A percentile compares a stretch with the other conserved stretches of the same genome.
phyloP scores from a whole-genome alignment of 192 early-diverging fungal species.

The Backusella morwellensis region DNA sequence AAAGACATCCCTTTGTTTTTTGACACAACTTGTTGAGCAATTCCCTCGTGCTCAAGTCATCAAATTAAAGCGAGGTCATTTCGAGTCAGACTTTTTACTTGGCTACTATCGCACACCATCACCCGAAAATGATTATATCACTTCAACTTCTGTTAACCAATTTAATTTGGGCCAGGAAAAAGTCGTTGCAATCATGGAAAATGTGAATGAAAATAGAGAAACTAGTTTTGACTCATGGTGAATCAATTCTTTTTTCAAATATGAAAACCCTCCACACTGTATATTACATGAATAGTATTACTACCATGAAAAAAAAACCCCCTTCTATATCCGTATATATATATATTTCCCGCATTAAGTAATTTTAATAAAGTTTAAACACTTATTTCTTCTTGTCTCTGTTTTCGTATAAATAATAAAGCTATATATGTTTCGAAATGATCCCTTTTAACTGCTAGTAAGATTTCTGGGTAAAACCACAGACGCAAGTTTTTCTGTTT shows the following conservation, averaged over 20 bases:
- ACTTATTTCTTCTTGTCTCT: not conserved
- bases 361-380: not conserved
- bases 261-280: not conserved
- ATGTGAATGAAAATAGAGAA: not conserved
- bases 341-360: not conserved
- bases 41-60: not conserved
- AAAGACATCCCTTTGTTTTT: not conserved
- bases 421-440: too few species aligned
- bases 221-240: not conserved
- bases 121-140: slow-evolving; percentile 2
- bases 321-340: not conserved
- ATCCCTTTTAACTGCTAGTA: too few species aligned
- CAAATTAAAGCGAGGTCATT: not conserved
- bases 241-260: not conserved
- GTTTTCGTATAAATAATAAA: too few species aligned
- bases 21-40: not conserved
- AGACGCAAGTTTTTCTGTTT: too few species aligned
- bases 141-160: not conserved
- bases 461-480: too few species aligned
- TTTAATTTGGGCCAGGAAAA: slow-evolving; percentile 3
- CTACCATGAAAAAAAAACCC: not conserved
- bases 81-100: not conserved
- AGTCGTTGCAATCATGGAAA: not conserved
- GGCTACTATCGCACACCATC: not conserved
- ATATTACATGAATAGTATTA: not conserved